Evolutionary conservation across 306 rosid species (phyloP).

Genomic region (Arachis stenosperma): DNA sequence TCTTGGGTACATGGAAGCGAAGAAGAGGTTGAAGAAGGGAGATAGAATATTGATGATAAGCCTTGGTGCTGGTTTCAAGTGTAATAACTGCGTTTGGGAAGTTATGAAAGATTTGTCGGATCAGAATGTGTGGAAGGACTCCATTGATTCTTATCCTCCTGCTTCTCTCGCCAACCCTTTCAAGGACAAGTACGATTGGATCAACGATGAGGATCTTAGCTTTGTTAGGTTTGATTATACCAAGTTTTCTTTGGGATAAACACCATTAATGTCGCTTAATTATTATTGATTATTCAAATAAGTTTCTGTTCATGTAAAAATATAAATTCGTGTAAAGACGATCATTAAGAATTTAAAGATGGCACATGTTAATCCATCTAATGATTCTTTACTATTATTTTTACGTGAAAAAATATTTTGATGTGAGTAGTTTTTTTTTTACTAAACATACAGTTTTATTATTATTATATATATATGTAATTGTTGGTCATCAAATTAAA

Average conservation of each 20-base stretch:
- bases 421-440: no score
- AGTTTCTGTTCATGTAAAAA: no score
- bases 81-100: conserved; percentile 91
- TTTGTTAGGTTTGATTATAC: conserved; percentile 62
- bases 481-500: neutral
- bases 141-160: conserved; percentile 67
- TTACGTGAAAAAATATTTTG: no score
- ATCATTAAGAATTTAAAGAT: no score
- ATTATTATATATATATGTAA: neutral
- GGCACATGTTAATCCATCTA: no score
- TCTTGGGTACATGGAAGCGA: conserved; percentile 91
- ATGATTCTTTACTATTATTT: no score
- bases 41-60: conserved; percentile 77
- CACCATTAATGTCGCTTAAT: neutral
- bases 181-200: conserved; percentile 71
- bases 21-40: conserved; percentile 78
- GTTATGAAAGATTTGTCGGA: conserved; percentile 66
- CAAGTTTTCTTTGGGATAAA: neutral
- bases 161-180: conserved; percentile 51
- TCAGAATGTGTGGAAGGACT: conserved; percentile 71
- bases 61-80: conserved; percentile 91
- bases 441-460: neutral
- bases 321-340: no score
- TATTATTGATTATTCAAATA: no score
- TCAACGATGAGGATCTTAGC: conserved; percentile 65